Conservation (phyloP, 2,329 filamentous ascomycete genomes). For the Knoxdaviesia proteae region DNA sequence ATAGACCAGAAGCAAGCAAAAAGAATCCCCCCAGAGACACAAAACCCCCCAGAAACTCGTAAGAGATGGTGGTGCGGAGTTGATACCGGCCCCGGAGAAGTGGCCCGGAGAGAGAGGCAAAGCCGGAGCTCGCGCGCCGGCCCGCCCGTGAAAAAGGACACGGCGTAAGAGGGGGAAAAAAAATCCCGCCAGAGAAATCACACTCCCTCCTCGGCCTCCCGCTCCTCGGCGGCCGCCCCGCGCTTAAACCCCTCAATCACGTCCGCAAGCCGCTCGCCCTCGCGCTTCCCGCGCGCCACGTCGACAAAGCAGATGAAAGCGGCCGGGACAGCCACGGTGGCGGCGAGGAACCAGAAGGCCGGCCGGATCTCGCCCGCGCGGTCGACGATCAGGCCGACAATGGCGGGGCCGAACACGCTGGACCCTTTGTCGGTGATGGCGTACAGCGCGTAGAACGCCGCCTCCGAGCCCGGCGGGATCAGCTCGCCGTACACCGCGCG, state of each 20-base stretch:
- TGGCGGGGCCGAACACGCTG: conserved; percentile 79
- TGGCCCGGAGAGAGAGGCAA: no score
- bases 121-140: no score
- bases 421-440: conserved; percentile 96
- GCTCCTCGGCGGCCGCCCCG: conserved; percentile 7
- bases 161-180: no score
- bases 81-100: no score
- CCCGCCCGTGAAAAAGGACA: no score
- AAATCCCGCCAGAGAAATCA: no score
- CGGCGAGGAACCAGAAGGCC: conserved; percentile 80
- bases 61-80: no score
- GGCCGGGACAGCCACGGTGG: conserved; percentile 65
- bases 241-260: conserved; percentile 31
- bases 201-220: not conserved
- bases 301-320: conserved; percentile 72
- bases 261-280: conserved; percentile 43
- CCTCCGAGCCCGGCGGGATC: conserved; percentile 83
- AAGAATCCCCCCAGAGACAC: no score
- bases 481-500: conserved; percentile 81
- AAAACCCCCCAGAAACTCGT: no score
- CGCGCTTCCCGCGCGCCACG: conserved; percentile 55
- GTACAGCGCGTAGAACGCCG: conserved; percentile 89
- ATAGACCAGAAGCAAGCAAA: no score
- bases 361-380: conserved; percentile 59
- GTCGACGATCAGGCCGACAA: conserved; percentile 86